Evolutionary conservation across 2,329 filamentous ascomycete species (phyloP).

Genomic region (Coleophoma eucalyptorum): DNA sequence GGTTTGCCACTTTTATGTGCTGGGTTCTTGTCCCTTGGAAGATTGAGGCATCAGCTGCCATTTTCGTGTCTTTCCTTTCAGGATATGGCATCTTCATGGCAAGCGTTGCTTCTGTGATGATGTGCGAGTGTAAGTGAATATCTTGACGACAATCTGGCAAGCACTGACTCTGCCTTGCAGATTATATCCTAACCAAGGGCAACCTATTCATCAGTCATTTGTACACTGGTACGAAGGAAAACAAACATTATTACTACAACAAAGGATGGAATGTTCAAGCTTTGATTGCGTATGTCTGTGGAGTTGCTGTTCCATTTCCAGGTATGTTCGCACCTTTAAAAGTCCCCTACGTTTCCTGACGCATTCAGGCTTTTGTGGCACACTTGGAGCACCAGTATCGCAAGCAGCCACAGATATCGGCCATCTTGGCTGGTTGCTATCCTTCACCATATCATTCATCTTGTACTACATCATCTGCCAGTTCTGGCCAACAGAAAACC

Average conservation of each 20-base stretch:
- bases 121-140: background rate
- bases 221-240: constrained; percentile 16
- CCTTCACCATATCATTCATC: constrained; percentile 17
- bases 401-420: constrained; percentile 20
- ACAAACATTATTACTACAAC: constrained; percentile 22
- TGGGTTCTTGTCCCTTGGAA: background rate
- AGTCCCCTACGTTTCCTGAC: too few species aligned
- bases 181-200: constrained; percentile 27
- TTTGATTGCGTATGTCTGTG: constrained; percentile 21
- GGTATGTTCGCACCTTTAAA: constrained; percentile 4
- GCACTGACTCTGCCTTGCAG: background rate
- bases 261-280: constrained; percentile 25
- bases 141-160: too few species aligned
- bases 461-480: constrained; percentile 24
- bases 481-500: constrained; percentile 27
- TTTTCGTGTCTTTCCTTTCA: constrained; percentile 4
- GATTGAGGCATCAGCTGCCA: constrained; percentile 1
- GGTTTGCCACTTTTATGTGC: too few species aligned
- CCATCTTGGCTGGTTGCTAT: constrained; percentile 25
- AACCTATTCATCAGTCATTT: constrained; percentile 21
- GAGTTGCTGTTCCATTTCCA: constrained; percentile 23
- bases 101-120: background rate
- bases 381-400: constrained; percentile 20
- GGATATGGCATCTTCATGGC: constrained; percentile 13
- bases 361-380: constrained; percentile 12